Evolutionary conservation across 2,329 filamentous ascomycete genomes (phyloP).

Genomic region (Fusarium tanahbumbuense): DNA sequence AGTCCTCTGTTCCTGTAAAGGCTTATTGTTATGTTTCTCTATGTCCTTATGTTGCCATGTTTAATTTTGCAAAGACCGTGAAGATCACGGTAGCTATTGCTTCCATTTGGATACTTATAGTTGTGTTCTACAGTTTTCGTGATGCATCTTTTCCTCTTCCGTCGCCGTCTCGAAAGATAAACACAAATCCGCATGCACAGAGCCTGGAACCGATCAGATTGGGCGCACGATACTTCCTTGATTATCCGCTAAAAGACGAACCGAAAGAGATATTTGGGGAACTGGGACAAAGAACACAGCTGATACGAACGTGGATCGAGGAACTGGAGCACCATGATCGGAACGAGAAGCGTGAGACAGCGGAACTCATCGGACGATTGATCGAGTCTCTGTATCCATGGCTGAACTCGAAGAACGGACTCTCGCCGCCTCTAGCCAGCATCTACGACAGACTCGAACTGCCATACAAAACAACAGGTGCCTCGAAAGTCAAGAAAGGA

Average conservation of each 20-base stretch:
- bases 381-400: constrained; percentile 44
- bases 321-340: constrained; percentile 13
- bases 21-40: not conserved
- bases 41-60: constrained; percentile 2
- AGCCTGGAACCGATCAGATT: constrained; percentile 4
- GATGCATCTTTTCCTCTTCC: not conserved
- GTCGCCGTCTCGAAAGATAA: not conserved
- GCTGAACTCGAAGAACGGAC: constrained; percentile 18
- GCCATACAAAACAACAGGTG: constrained; percentile 1
- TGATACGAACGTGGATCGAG: constrained; percentile 32
- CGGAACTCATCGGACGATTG: constrained; percentile 6
- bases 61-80: constrained; percentile 22
- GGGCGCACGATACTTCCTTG: constrained; percentile 43
- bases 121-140: constrained; percentile 11
- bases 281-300: constrained; percentile 46
- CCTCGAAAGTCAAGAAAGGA: constrained; percentile 12
- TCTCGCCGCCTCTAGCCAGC: constrained; percentile 26
- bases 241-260: constrained; percentile 46
- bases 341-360: not conserved
- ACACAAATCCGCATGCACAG: not conserved
- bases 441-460: constrained; percentile 30
- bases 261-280: constrained; percentile 51
- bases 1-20: too few relatives aligned
- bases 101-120: constrained; percentile 29
- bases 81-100: constrained; percentile 20